Base-by-base conservation (phyloP, 805 yeast species). In the Ogataea pignaliae region DNA sequence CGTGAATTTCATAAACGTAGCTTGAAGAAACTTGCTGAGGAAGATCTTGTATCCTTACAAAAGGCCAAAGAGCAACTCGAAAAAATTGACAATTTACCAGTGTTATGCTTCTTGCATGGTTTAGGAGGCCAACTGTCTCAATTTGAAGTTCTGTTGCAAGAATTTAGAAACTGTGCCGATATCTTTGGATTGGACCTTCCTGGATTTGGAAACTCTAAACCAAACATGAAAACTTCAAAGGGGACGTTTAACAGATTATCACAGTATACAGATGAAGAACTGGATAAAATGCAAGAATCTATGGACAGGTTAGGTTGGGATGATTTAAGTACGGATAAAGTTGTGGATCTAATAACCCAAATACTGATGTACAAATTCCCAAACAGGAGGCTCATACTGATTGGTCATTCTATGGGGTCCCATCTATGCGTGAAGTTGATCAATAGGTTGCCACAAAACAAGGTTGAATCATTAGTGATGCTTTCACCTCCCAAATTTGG, bases 101-200 rank as follows among this genome's bases (percentile, higher is more conserved):
- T 81, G 2, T 62, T 85, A 6, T 64, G 88, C 2, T 77, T 88
- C 44, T 58, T 90, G 15, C 97, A 89, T 66, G 98, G 98, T 0
- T 63, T 91, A 16, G 98, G 97, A 1, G 98, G 98, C 2, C 91
- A 83, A 54, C 69, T 86, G 59, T 78, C 88, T 17, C 97, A 89
- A 60, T 90, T 90, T 60, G 93, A 86, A 55, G 81, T 83, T 1
- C 65, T 87, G 33, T 64, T 87, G 59, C 81, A 79, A 26, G 69
- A 78, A 41, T 76, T 86, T 51, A 67, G 83, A 30, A 80, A 77
- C 51, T 75, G 81, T 48, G 75, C 79, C 47, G 83, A 79, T 44
- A 74, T 88, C 15, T 57, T 85, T 34, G 78, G 90, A 0, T 53
- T 90, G 13, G 98, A 90, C 60, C 66, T 89, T 41, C 97, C 97